Percentiles rank a stretch among this genome's conserved stretches.
These are phyloP conservation scores for Colletotrichum kahawae DNA, from an alignment of 2,329 filamentous ascomycete species.

Conservation along the genomic window DNA sequence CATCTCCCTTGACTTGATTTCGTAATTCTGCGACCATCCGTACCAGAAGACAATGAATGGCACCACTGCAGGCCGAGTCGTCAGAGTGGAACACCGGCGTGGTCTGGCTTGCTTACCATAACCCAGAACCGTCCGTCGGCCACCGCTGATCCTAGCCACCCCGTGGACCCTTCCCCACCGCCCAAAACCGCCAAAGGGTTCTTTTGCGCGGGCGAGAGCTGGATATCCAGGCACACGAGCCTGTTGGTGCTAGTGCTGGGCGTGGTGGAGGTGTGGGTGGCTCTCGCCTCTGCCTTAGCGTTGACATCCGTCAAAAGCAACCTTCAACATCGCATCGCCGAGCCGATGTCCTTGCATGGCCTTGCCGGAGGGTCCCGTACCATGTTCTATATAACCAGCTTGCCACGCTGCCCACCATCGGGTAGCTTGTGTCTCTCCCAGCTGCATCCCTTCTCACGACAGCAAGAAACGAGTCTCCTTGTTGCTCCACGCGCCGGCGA, in stretches of 20 bases:
- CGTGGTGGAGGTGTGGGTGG: not conserved
- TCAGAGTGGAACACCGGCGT: not conserved
- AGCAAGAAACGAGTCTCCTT: not conserved
- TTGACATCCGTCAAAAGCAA: not conserved
- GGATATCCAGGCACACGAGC: not conserved
- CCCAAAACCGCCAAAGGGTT: not conserved
- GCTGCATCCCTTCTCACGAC: not conserved
- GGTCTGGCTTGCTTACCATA: not conserved
- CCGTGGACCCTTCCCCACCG: not conserved
- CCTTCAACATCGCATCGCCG: not conserved
- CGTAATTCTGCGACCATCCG: not conserved
- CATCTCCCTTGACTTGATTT: not conserved
- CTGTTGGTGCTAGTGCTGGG: not conserved
- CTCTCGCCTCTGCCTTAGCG: not conserved
- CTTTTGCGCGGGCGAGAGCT: not conserved
- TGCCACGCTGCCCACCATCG: not conserved
- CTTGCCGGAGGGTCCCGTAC: not conserved
- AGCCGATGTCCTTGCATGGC: conserved; percentile 8
- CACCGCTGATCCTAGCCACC: not conserved
- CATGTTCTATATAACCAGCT: not conserved
- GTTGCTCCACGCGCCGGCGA: not conserved
- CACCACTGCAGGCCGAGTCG: not conserved
- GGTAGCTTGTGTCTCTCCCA: not conserved
- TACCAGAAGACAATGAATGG: not conserved
- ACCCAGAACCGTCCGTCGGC: not conserved